These are phyloP conservation scores for Fusarium temperatum DNA, from an alignment of 2,329 filamentous ascomycete genomes.

Conservation along the genomic window DNA sequence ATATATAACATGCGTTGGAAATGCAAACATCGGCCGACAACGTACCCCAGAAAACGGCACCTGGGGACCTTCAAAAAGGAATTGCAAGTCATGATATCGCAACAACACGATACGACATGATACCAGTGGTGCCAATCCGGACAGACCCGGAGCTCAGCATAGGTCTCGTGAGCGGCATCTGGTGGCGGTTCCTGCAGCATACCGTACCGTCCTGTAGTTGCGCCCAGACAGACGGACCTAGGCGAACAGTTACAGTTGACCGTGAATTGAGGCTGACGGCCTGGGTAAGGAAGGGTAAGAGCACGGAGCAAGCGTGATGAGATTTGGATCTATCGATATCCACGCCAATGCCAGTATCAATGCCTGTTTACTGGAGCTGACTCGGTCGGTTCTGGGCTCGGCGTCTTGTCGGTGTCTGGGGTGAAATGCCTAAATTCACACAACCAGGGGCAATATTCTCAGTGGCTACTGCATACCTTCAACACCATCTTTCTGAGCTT, in stretches of 20 bases:
- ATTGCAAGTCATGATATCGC: conserved; percentile 11
- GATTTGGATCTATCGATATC: conserved; percentile 28
- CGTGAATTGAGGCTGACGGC: conserved; percentile 11
- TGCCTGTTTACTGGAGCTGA: conserved; percentile 12
- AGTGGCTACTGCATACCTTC: background rate
- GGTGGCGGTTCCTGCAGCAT: conserved; percentile 43
- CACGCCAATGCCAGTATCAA: background rate
- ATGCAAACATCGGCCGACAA: conserved; percentile 41
- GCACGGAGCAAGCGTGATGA: conserved; percentile 20
- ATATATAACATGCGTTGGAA: conserved; percentile 23
- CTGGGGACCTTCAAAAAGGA: conserved; percentile 4
- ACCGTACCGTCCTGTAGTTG: background rate
- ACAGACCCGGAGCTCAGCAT: conserved; percentile 38
- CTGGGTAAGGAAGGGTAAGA: conserved; percentile 6
- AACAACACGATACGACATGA: conserved; percentile 33
- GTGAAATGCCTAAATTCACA: conserved; percentile 17
- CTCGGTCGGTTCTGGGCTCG: conserved; percentile 6
- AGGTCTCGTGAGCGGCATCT: conserved; percentile 39
- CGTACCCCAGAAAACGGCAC: conserved; percentile 7
- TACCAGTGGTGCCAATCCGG: conserved; percentile 42
- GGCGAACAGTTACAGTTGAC: background rate
- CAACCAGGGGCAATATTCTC: background rate
- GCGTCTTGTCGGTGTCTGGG: conserved; percentile 32
- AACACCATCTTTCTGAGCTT: background rate
- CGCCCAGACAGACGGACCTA: conserved; percentile 9